Evolutionary conservation across 2,329 filamentous ascomycete species (phyloP), one percentile per base, ranked within the genome.

Genomic region (Rhynchosporium secalis): DNA sequence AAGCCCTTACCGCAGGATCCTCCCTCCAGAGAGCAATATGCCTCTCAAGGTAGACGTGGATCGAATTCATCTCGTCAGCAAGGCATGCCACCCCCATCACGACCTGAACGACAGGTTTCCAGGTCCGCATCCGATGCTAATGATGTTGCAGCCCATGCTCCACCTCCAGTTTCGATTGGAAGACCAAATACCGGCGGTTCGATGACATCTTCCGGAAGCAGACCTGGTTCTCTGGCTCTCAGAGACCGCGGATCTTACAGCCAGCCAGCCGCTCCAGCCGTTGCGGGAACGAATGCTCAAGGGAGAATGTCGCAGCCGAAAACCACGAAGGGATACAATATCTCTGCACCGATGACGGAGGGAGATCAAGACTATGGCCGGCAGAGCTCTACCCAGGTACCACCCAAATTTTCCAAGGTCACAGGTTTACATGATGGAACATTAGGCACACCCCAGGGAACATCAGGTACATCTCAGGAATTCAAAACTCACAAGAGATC

Each of bases 221-320:
- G 81, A 79, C 62, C 63, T 66, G 73, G 69, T 69, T 74, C 65
- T 75, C 78, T 59, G 76, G 78, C 73, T 75, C 83, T 95, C 56
- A 89, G 90, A 67, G 91, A 88, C 68, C 86, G 90, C 67, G 83
- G 90, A 74, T 89, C 90, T 62, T 97, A 98, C 75, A 91, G 91
- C 67, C 91, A 96, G 76, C 95, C 94, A 55, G 88, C 88, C 51
- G 91, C 92, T 60, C 93, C 95, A 36, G 86, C 92, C 54, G 88
- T 97, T 64, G 92, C 92, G 55, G 88, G 90, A 69, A 95, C 92
- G 58, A 96, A 95, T 75, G 92, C 85, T 3, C 90, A 96, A 75
- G 94, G 92, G 66, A 90, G 90, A 66, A 92, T 98, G 71, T 90
- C 95, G 68, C 94, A 96, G 74, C 90, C 90, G 10, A 77, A 71